Evolutionary conservation across 495 filamentous ascomycete genomes (phyloP), one percentile per base, ranked within the genome.

Genomic region (Daldinia decipiens): DNA sequence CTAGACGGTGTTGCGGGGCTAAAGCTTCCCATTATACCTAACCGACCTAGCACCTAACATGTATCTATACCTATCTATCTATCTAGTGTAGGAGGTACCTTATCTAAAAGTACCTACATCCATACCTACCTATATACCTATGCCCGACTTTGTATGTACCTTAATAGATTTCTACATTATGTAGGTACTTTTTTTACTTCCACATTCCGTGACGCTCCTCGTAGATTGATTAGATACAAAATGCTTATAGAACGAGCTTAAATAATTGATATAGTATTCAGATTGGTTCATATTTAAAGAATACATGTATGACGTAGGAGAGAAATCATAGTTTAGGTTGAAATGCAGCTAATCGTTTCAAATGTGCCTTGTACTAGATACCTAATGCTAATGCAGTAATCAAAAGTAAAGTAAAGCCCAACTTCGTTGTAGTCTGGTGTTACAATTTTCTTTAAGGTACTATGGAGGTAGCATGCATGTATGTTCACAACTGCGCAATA

Each of bases 11-110:
- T 47, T 47, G 43, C 43, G 43, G 43, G 43, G 43, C 43, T 47
- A 47, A 47, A 47, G 43, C 43, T 47, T 47, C 17, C 19, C 19
- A 47, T 47, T 47, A 19, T 24, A 47, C 43, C 43, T 47, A 47
- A 47, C 43, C 43, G 9, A 47, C 43, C 43, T 4, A 21, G 19
- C 17, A 45, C 17, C n/a, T 45, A 45, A 9, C 17, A 3, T 17
- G 32, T 47, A 47, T 17, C 39, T 40, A 2, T n/a, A 47, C 9
- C 17, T 24, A 27, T 0, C 3, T 27, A 27, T 4, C 26, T 21
- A 47, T 4, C 3, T 47, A 47, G 43, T 47, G 11, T 47, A 47
- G n/a, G n/a, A 40, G 39, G 39, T 40, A 40, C n/a, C 34, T 36
- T 36, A 36, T 36, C 34, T 36, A 36, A 36, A 36, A 13, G 34